A percentile compares a stretch with the other conserved stretches of the same genome.
Conservation (phyloP, 768 basidiomycete species). For the Kwoniella botswanensis region DNA sequence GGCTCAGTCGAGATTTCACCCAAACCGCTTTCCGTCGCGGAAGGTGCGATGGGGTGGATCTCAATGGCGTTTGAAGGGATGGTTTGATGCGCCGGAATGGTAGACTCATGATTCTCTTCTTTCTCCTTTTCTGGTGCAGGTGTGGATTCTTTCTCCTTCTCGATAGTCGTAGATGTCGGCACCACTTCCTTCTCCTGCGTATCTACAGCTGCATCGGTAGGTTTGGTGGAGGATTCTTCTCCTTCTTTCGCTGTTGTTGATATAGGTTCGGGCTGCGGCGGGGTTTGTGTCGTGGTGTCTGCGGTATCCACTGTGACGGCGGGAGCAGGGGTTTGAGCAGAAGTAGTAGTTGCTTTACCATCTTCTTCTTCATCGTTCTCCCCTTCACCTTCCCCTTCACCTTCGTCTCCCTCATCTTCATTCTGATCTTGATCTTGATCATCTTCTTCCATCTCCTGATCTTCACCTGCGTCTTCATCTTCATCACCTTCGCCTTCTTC, state of each 20-base stretch:
- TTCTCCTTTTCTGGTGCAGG: slow-evolving; percentile 3
- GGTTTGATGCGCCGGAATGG: slow-evolving; percentile 12
- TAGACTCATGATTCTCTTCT: slow-evolving; percentile 11
- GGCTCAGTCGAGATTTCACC: slow-evolving; percentile 25
- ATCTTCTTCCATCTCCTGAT: slow-evolving; percentile 7
- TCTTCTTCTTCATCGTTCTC: slow-evolving; percentile 18
- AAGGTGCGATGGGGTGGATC: slow-evolving; percentile 32
- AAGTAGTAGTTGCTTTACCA: slow-evolving; percentile 11
- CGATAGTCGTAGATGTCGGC: not conserved
- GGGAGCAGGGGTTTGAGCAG: slow-evolving; percentile 8
- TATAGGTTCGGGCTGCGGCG: not conserved
- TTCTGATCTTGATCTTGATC: slow-evolving; percentile 33
- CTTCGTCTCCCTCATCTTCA: slow-evolving; percentile 26
- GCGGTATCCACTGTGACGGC: not conserved
- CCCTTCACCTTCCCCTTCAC: slow-evolving; percentile 22
- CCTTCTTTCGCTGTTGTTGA: not conserved
- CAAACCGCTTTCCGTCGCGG: slow-evolving; percentile 32
- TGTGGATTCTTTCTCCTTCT: not conserved
- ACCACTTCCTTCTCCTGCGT: not conserved
- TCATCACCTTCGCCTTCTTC: slow-evolving; percentile 26
- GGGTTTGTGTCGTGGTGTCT: not conserved
- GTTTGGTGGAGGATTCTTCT: not conserved
- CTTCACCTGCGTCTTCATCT: slow-evolving; percentile 29
- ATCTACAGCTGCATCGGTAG: not conserved
- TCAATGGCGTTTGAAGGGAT: slow-evolving; percentile 50